Percentiles rank a stretch among this genome's conserved stretches.
These are phyloP conservation scores for Penicillium concentricum DNA, from an alignment of 2,329 filamentous ascomycete species.

Conservation along the genomic window DNA sequence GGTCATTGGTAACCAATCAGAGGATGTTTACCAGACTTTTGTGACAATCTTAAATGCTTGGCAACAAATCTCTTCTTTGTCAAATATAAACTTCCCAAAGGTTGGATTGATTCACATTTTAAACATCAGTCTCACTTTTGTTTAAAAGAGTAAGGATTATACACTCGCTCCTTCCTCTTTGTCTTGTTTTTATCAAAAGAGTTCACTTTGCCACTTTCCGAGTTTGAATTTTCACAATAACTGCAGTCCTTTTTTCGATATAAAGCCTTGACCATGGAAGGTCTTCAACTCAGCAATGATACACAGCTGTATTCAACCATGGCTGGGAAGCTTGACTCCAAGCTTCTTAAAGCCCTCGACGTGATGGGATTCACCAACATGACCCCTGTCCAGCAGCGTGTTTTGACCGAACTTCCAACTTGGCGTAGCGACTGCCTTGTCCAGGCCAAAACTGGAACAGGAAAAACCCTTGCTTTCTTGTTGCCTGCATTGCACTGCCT, in stretches of 20 bases:
- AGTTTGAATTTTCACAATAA: constrained; percentile 5
- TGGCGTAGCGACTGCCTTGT: constrained; percentile 55
- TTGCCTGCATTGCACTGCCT: constrained; percentile 50
- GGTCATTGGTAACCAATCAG: not conserved
- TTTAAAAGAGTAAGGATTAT: not conserved
- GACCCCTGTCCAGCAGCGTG: constrained; percentile 56
- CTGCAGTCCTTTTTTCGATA: constrained; percentile 1
- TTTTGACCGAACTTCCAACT: constrained; percentile 51
- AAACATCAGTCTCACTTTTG: constrained; percentile 2
- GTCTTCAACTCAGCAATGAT: constrained; percentile 16
- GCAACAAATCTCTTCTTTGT: constrained; percentile 12
- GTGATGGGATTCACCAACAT: constrained; percentile 42
- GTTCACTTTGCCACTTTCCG: not conserved
- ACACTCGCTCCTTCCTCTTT: not conserved
- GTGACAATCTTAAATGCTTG: constrained; percentile 6
- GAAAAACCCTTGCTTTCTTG: constrained; percentile 52
- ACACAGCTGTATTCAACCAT: constrained; percentile 31
- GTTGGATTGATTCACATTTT: not conserved
- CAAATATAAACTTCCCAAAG: not conserved
- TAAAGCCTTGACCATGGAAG: constrained; percentile 9
- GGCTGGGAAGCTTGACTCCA: constrained; percentile 36
- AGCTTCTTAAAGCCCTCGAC: constrained; percentile 33
- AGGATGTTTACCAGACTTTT: not conserved
- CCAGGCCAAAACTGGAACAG: constrained; percentile 53
- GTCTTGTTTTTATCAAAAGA: constrained; percentile 49